Percentiles rank a stretch among this genome's conserved stretches.
phyloP scores from a whole-genome alignment of 163 green algal genomes.

The Volvox carteri region DNA sequence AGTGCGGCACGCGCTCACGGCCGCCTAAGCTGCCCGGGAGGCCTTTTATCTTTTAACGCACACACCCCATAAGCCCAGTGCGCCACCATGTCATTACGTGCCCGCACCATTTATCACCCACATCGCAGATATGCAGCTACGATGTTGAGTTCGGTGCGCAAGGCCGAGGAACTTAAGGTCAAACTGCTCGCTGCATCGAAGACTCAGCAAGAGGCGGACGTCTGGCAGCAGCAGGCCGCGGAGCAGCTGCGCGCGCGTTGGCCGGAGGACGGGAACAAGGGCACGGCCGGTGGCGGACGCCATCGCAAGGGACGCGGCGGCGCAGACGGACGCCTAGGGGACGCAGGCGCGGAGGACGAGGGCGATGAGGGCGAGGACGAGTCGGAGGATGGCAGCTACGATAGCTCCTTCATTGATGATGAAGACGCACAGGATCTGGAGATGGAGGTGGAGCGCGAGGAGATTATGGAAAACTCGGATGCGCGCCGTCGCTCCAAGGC shows the following conservation, averaged over 20 bases:
- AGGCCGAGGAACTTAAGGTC: slow-evolving; percentile 24
- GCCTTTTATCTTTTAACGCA: too few species aligned
- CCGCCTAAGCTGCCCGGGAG: too few species aligned
- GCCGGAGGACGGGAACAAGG: background rate
- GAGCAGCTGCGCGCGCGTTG: slow-evolving; percentile 32
- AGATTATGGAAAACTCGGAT: slow-evolving; percentile 15
- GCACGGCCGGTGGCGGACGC: background rate
- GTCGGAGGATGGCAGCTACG: slow-evolving; percentile 16
- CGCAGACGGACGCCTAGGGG: background rate
- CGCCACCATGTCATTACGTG: too few species aligned
- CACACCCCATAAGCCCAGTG: too few species aligned
- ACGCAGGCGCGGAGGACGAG: background rate
- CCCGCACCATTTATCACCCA: too few species aligned
- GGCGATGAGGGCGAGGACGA: slow-evolving; percentile 8
- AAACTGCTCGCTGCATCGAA: slow-evolving; percentile 4
- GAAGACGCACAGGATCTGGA: background rate
- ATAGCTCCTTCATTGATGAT: slow-evolving; percentile 46
- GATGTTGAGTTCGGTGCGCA: background rate
- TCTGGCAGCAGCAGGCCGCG: background rate
- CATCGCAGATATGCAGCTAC: slow-evolving; percentile 2
- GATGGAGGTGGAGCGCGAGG: background rate
- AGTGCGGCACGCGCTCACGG: too few species aligned
- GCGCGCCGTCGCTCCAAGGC: too few species aligned
- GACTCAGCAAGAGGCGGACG: background rate
- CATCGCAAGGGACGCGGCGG: background rate